Evolutionary conservation across 202 grass and related monocot species (phyloP), one percentile per base, ranked within the genome.

Genomic region (Musa balbisiana): DNA sequence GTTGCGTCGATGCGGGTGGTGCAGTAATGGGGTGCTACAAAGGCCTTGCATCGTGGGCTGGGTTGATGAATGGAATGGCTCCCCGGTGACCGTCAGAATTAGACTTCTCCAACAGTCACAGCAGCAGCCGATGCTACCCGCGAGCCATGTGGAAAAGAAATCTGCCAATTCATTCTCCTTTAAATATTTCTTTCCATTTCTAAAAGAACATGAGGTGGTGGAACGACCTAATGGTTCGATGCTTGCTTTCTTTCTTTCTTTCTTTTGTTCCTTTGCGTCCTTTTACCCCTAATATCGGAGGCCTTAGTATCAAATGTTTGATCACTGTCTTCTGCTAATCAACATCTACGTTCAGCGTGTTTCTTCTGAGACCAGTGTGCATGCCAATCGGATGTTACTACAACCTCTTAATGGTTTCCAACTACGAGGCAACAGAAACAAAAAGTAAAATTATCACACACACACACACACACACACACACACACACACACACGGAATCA

Each of bases 41-140:
- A 6, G 9, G 19, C 71, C 21, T 73, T 19, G 71, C 52, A 73
- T 73, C 52, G 52, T 73, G 71, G 71, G 51, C 71, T 25, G 71
- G 71, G 22, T 25, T 73, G 71, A 54, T 73, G 49, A 73, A 73
- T 29, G 71, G 20, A 6, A 15, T 73, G 71, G 71, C 3, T 21
- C 51, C 51, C 24, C 71, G 0, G 29, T 22, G 23, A 24, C 52
- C 71, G 51, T 8, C 33, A 6, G 52, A 17, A 29, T 23, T 17
- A 26, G 20, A 73, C 4, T 16, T 54, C 22, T 54, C 71, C 51
- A 0, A 8, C 16, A 55, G 52, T 53, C 25, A 10, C 19, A 53
- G 23, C 49, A 66, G 29, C 11, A 29, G 9, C 12, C 27, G 0
- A 27, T 27, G 27, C 27, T 27, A 27, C 0, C 27, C 27, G 27